A percentile compares a stretch with the other conserved stretches of the same genome.
phyloP scores from a whole-genome alignment of 169 alveolate species.

The Babesia ovata region DNA sequence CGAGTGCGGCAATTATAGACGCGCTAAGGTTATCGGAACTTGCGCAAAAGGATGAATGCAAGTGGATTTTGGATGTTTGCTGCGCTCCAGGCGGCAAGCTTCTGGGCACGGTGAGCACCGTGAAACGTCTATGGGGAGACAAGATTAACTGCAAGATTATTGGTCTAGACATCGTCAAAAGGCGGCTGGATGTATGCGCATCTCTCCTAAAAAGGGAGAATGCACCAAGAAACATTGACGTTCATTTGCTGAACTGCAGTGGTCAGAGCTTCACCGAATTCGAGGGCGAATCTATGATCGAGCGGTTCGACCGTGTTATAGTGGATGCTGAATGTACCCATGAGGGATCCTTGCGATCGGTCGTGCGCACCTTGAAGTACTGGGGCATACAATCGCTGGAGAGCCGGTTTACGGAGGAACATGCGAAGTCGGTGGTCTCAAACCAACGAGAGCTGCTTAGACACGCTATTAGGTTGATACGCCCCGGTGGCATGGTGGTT shows the following conservation, averaged over 20 bases:
- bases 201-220: conserved; percentile 87
- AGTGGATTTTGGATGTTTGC: conserved; percentile 91
- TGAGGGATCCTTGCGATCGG: conserved; percentile 92
- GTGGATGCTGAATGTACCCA: conserved; percentile 97
- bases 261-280: conserved; percentile 49
- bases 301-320: conserved; percentile 89
- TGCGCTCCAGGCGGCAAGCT: conserved; percentile 99
- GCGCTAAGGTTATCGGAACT: conserved; percentile 47
- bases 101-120: conserved; percentile 86
- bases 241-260: conserved; percentile 25
- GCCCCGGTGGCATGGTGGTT: conserved; percentile 95
- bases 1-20: conserved; percentile 71
- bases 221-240: conserved; percentile 60
- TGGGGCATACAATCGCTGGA: conserved; percentile 67
- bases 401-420: conserved; percentile 37
- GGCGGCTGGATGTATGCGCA: conserved; percentile 88
- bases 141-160: conserved; percentile 84
- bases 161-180: conserved; percentile 91
- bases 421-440: conserved; percentile 85
- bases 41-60: neutral
- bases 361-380: conserved; percentile 86
- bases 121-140: conserved; percentile 63
- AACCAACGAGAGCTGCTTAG: conserved; percentile 92
- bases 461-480: conserved; percentile 92
- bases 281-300: conserved; percentile 62